Conservation (phyloP, 1,139 yeast species). For the Saccharomycopsis phalli region DNA sequence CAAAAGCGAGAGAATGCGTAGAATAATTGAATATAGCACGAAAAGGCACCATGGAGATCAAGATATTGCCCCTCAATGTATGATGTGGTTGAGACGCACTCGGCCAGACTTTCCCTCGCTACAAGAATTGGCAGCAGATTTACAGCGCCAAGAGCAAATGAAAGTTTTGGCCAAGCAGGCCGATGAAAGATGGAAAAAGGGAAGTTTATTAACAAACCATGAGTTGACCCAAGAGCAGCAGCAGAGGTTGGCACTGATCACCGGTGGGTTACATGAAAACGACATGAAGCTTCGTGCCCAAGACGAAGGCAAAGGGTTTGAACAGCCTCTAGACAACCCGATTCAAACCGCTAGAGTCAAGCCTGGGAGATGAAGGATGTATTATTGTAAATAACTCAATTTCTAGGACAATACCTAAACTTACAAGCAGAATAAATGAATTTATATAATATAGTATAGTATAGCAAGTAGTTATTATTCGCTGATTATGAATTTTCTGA, state of each 20-base stretch:
- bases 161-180: constrained; percentile 51
- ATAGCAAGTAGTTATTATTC: no score
- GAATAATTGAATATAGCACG: constrained; percentile 33
- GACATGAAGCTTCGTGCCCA: neutral
- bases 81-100: constrained; percentile 69
- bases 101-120: constrained; percentile 52
- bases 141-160: constrained; percentile 45
- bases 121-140: constrained; percentile 51
- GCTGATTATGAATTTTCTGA: neutral
- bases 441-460: neutral
- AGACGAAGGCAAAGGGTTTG: constrained; percentile 1
- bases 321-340: constrained; percentile 6
- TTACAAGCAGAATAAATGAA: no score
- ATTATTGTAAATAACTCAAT: neutral
- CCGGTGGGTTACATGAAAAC: constrained; percentile 10
- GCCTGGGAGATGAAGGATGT: constrained; percentile 3
- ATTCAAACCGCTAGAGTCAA: constrained; percentile 11
- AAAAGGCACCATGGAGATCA: constrained; percentile 29
- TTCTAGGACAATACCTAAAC: neutral
- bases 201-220: constrained; percentile 21
- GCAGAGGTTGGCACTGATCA: constrained; percentile 8
- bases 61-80: constrained; percentile 59
- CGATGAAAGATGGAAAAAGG: constrained; percentile 48
- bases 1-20: constrained; percentile 29
- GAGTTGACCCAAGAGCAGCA: constrained; percentile 15